Percentiles rank a stretch among this genome's conserved stretches.
Conservation (phyloP, 345 rosid species). For the Eucalyptus pauciflora region DNA sequence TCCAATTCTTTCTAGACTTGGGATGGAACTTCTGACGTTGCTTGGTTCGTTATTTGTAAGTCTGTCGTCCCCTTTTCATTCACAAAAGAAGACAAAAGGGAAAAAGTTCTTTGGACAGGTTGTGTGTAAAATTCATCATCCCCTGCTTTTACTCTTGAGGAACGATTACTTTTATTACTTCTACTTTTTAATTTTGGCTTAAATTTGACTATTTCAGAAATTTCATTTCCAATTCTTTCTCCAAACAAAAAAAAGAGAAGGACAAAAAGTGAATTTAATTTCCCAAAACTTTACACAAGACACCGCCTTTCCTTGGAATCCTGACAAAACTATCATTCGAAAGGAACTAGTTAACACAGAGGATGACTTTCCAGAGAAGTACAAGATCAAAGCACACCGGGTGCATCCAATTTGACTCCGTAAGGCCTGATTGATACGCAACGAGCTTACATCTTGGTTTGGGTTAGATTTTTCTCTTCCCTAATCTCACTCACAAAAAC, state of each 20-base stretch:
- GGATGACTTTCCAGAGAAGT: not conserved
- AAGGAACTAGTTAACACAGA: not conserved
- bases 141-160: not conserved
- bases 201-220: not conserved
- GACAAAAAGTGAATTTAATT: not conserved
- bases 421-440: not conserved
- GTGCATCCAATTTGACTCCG: not conserved
- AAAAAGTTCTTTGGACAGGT: not conserved
- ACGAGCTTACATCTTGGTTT: not conserved
- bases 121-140: not conserved
- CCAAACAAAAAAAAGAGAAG: not conserved
- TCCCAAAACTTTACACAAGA: not conserved
- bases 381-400: not conserved
- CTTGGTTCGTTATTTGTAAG: not conserved
- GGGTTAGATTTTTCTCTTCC: not conserved
- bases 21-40: not conserved
- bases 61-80: not conserved
- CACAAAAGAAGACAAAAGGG: not conserved
- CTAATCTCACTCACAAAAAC: not conserved
- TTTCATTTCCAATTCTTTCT: not conserved
- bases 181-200: not conserved
- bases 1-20: not conserved
- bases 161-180: not conserved
- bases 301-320: not conserved
- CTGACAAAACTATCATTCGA: not conserved